Base-by-base conservation (phyloP, 116 monocot species). In the Trichopus zeylanicus region DNA sequence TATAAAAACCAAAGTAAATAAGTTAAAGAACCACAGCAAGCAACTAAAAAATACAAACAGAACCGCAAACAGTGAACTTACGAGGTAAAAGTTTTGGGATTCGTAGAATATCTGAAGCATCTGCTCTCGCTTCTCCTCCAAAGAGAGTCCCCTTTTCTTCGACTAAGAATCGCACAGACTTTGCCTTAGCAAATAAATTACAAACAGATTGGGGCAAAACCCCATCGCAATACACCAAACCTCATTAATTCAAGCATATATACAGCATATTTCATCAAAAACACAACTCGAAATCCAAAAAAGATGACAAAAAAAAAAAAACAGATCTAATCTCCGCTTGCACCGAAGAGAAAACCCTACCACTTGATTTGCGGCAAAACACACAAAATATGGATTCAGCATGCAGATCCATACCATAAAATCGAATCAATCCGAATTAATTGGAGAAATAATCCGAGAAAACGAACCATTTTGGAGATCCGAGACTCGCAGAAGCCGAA, bases 31-130 rank as follows among this genome's bases (percentile, higher is more conserved):
- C 13, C 42, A 42, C 42, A 42, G n/a, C 42, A 16, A 15, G 42
- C 42, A 42, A 13, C 42, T 42, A n/a, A 42, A 16, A n/a, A n/a
- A n/a, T n/a, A n/a, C n/a, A n/a, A 7, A 62, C 29, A 52, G 28
- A n/a, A 18, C 11, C 37, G 23, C 20, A 18, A 38, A 15, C 52
- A 7, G n/a, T 29, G 10, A 53, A 73, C 68, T 81, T 31, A 81
- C 81, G 51, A 81, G 81, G 63, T 65, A 81, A 62, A 81, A 81
- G 51, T 73, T 73, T 55, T 81, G 76, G 15, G 75, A 68, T n/a
- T 73, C 76, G 22, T 81, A 76, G 56, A 81, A 81, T 22, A 81
- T 81, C 46, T 81, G 81, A 69, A 81, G 81, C 76, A 81, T 81
- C 13, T 81, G 81, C 64, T 81, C 76, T 7, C 81, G 76, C 53